Conservation (phyloP, 2,329 filamentous ascomycete genomes). For the Penicillium sp. region DNA sequence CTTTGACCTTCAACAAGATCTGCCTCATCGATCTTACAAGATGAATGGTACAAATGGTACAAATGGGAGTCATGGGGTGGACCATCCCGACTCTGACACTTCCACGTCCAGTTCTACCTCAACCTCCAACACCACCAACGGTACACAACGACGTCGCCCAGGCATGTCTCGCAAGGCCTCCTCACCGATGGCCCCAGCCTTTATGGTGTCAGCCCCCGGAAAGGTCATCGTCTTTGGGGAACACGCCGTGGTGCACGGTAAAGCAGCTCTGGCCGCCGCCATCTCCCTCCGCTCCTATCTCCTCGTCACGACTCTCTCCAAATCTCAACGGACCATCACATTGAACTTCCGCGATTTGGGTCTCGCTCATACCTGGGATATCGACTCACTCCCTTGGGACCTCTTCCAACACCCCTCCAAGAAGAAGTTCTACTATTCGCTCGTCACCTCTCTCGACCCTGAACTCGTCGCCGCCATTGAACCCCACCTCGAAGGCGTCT, state of each 20-base stretch:
- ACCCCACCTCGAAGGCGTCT: constrained; percentile 76
- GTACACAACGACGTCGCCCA: constrained; percentile 13
- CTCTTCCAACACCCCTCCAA: constrained; percentile 78
- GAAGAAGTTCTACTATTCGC: constrained; percentile 94
- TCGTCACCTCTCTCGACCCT: constrained; percentile 80
- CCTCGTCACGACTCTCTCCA: constrained; percentile 90
- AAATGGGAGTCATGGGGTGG: constrained; percentile 3
- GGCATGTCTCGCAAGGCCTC: constrained; percentile 44
- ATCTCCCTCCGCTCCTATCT: constrained; percentile 96
- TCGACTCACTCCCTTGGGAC: constrained; percentile 87
- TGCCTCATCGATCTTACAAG: constrained; percentile 18
- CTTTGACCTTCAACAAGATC: constrained; percentile 27
- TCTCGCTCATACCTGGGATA: constrained; percentile 89
- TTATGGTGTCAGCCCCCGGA: constrained; percentile 97
- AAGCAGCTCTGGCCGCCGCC: constrained; percentile 92
- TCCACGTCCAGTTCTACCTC: constrained; percentile 35
- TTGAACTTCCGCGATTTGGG: constrained; percentile 90
- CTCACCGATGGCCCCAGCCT: constrained; percentile 75
- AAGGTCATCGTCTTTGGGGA: constrained; percentile 99
- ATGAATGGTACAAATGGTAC: constrained; percentile 2
- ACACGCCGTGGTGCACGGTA: constrained; percentile 96
- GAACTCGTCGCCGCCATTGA: constrained; percentile 81
- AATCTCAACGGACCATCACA: constrained; percentile 85
- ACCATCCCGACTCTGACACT: constrained; percentile 15
- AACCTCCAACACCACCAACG: constrained; percentile 15